These are phyloP conservation scores for Telfairia occidentalis DNA, from an alignment of 331 rosid species.

Conservation along the genomic window DNA sequence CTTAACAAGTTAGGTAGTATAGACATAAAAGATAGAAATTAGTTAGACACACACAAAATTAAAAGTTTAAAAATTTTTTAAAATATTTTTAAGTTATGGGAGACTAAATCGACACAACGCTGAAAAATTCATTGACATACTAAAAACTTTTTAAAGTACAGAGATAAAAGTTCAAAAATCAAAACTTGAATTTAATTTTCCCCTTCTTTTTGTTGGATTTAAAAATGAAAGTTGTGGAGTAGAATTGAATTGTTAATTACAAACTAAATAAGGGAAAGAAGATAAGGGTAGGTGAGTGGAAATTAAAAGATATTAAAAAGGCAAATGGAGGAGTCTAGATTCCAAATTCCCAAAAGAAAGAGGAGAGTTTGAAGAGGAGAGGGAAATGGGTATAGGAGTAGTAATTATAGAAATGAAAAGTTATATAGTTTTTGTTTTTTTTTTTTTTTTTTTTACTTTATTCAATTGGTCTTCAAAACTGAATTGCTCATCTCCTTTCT, in stretches of 20 bases:
- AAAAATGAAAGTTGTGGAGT: neutral
- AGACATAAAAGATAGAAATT: too few species aligned
- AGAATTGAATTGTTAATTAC: neutral
- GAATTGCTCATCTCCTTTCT: constrained; percentile 25
- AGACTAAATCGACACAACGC: too few species aligned
- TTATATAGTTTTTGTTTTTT: neutral
- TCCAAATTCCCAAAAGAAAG: constrained; percentile 14
- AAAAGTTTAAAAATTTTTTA: too few species aligned
- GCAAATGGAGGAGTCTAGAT: neutral
- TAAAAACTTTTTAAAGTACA: too few species aligned
- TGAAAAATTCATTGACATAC: too few species aligned
- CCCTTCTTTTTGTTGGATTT: neutral
- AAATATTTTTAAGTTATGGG: too few species aligned
- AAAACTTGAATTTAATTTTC: too few species aligned
- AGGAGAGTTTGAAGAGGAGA: constrained; percentile 22
- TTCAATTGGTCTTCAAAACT: constrained; percentile 2
- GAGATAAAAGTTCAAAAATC: too few species aligned
- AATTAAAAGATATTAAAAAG: neutral
- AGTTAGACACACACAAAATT: too few species aligned
- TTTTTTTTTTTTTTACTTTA: constrained; percentile 6
- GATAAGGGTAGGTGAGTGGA: neutral
- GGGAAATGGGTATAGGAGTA: constrained; percentile 33
- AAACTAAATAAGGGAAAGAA: neutral
- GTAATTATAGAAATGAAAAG: constrained; percentile 38
- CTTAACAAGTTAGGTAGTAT: too few species aligned